Conservation (phyloP, 495 filamentous ascomycete genomes). For the Aspergillus sparsus region DNA sequence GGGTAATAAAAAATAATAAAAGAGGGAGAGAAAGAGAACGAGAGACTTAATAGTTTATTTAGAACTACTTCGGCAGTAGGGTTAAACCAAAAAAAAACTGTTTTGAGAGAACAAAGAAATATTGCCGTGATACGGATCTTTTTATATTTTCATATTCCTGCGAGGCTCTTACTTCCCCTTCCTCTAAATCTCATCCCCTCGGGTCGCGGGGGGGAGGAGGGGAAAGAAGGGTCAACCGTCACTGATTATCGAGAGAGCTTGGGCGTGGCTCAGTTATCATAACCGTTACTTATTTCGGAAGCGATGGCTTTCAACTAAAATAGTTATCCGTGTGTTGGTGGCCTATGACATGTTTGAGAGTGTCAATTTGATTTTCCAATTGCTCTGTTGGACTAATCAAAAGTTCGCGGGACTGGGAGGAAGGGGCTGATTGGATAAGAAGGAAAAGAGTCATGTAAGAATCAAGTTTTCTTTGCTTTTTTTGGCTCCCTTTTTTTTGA, state of each 20-base stretch:
- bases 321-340: background rate
- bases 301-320: background rate
- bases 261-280: constrained; percentile 7
- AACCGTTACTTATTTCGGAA: constrained; percentile 6
- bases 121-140: background rate
- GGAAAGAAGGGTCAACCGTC: background rate
- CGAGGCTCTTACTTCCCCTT: too few species aligned
- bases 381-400: constrained; percentile 17
- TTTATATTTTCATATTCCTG: too few species aligned
- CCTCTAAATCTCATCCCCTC: too few species aligned
- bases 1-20: background rate
- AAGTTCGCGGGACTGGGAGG: constrained; percentile 11
- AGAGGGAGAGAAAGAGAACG: background rate
- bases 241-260: background rate
- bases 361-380: constrained; percentile 11
- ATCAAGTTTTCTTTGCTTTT: constrained; percentile 10
- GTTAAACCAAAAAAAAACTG: too few species aligned
- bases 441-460: background rate
- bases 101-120: background rate
- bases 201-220: constrained; percentile 11
- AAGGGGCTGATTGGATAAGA: constrained; percentile 11
- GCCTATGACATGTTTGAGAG: background rate
- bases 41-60: too few species aligned
- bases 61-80: too few species aligned
- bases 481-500: background rate